Evolutionary conservation across 768 basidiomycete genomes (phyloP).

Genomic region (Phlebiopsis flavidoalba): DNA sequence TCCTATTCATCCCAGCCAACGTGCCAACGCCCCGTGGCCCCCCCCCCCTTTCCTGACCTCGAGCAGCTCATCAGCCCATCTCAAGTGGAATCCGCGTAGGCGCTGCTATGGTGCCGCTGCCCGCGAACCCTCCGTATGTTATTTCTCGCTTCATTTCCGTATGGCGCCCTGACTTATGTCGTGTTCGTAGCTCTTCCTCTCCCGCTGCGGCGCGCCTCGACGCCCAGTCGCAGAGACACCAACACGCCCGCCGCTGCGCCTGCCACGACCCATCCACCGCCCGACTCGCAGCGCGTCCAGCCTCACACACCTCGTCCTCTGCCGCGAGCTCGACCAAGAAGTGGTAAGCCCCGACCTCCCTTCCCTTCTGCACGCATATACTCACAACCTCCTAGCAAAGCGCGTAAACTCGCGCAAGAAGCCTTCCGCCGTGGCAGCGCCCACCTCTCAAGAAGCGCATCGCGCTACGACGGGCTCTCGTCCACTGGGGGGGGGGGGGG

Average conservation of each 20-base stretch:
- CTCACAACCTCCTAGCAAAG: neutral
- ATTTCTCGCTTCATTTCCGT: neutral
- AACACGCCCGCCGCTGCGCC: neutral
- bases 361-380: neutral
- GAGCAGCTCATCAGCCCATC: too few relatives aligned
- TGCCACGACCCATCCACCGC: neutral
- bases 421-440: conserved; percentile 6
- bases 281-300: neutral
- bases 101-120: neutral
- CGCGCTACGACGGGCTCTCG: conserved; percentile 9
- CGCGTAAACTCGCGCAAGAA: neutral
- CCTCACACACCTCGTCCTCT: neutral
- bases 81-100: too few relatives aligned
- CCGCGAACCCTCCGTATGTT: neutral
- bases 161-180: neutral
- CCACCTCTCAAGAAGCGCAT: conserved; percentile 13
- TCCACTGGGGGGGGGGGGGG: too few relatives aligned
- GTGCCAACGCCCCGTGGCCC: neutral
- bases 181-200: neutral
- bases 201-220: neutral
- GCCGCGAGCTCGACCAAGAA: neutral
- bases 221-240: neutral
- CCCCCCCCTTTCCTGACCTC: too few relatives aligned
- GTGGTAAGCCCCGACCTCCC: neutral
- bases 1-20: neutral